Conservation (phyloP, 805 yeast species). For the Metschnikowia matae region DNA sequence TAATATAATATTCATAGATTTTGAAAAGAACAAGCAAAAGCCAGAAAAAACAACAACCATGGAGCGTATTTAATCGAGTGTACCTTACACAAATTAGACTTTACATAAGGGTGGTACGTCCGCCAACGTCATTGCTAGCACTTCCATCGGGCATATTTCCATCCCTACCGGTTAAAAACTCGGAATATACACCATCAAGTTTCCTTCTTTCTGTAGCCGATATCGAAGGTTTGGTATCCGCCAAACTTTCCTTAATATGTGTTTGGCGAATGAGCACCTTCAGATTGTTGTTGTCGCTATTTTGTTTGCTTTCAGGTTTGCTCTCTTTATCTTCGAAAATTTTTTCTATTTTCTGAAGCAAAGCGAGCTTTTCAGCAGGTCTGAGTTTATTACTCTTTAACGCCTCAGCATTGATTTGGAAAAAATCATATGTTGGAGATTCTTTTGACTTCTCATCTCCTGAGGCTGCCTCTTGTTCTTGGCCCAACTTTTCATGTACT, state of each 20-base stretch:
- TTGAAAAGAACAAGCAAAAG: neutral
- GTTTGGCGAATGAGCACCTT: slow-evolving; percentile 45
- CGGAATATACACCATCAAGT: slow-evolving; percentile 58
- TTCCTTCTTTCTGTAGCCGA: slow-evolving; percentile 67
- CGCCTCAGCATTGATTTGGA: slow-evolving; percentile 37
- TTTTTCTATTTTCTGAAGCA: slow-evolving; percentile 42
- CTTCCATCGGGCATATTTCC: slow-evolving; percentile 88
- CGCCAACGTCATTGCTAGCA: slow-evolving; percentile 78
- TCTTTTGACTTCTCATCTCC: slow-evolving; percentile 11
- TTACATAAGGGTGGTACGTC: slow-evolving; percentile 76
- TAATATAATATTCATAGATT: neutral
- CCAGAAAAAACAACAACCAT: neutral
- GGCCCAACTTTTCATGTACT: slow-evolving; percentile 63
- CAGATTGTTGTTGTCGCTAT: slow-evolving; percentile 11
- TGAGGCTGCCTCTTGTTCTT: slow-evolving; percentile 24
- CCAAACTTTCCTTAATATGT: slow-evolving; percentile 60
- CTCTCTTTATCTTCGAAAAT: slow-evolving; percentile 18
- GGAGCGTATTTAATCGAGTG: neutral
- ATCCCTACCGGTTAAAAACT: slow-evolving; percentile 72
- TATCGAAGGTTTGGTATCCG: slow-evolving; percentile 86
- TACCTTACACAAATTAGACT: neutral
- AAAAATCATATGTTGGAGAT: slow-evolving; percentile 33
- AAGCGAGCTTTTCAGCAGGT: slow-evolving; percentile 38
- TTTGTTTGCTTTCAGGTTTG: slow-evolving; percentile 3
- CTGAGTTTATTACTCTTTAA: slow-evolving; percentile 25